A percentile compares a stretch with the other conserved stretches of the same genome.
Evolutionary conservation across 2,329 filamentous ascomycete species (phyloP).

Genomic region (Penicillium sp.): DNA sequence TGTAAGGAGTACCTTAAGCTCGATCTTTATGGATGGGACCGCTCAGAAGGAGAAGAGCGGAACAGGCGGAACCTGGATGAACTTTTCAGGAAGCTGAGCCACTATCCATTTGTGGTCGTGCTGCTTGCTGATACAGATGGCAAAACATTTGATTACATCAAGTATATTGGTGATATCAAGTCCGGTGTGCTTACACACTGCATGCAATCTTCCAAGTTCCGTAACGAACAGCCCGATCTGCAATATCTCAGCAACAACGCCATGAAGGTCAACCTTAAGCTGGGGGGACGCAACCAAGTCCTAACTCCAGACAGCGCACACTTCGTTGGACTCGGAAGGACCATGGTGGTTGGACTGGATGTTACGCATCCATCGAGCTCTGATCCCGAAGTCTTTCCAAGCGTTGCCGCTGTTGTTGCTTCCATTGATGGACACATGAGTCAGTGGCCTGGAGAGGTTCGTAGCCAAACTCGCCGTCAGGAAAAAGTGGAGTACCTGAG

Average conservation of each 20-base stretch:
- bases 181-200: constrained; percentile 65
- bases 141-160: constrained; percentile 60
- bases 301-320: constrained; percentile 51
- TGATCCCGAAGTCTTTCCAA: constrained; percentile 57
- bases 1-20: background rate
- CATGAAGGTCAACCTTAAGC: constrained; percentile 76
- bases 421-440: constrained; percentile 64
- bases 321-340: constrained; percentile 58
- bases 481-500: constrained; percentile 67
- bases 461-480: constrained; percentile 47
- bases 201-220: constrained; percentile 45
- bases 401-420: constrained; percentile 73
- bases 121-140: constrained; percentile 52
- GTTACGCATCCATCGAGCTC: constrained; percentile 77
- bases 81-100: background rate
- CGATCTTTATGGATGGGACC: background rate
- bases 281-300: constrained; percentile 68
- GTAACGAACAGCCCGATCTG: constrained; percentile 18
- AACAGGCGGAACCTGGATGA: background rate
- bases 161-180: constrained; percentile 60
- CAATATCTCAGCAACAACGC: constrained; percentile 64
- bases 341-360: constrained; percentile 82
- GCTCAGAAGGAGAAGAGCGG: background rate
- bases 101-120: constrained; percentile 7
- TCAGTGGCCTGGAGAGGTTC: constrained; percentile 70